Evolutionary conservation across 805 yeast species (phyloP).

Genomic region (Candida ovalis): DNA sequence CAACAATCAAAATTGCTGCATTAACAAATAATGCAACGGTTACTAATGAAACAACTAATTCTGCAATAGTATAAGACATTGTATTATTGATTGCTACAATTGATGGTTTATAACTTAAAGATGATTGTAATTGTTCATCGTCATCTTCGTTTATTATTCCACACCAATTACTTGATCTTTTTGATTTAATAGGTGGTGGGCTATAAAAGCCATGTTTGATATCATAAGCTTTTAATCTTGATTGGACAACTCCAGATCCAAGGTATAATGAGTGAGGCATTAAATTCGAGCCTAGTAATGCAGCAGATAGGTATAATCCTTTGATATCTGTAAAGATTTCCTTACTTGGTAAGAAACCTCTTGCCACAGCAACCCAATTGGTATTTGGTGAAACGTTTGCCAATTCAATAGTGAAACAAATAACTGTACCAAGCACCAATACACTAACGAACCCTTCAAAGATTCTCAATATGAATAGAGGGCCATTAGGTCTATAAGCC

Average conservation of each 20-base stretch:
- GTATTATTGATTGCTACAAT: constrained; percentile 76
- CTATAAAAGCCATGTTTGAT: constrained; percentile 57
- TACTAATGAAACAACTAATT: constrained; percentile 74
- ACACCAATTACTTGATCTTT: constrained; percentile 30
- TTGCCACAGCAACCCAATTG: constrained; percentile 53
- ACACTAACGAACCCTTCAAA: constrained; percentile 80
- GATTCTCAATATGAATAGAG: constrained; percentile 68
- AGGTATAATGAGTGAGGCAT: constrained; percentile 91
- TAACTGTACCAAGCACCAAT: constrained; percentile 75
- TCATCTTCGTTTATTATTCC: constrained; percentile 26
- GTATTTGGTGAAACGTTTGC: constrained; percentile 59
- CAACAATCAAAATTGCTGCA: constrained; percentile 83
- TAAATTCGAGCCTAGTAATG: constrained; percentile 89
- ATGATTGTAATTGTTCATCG: constrained; percentile 5
- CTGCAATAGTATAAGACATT: constrained; percentile 77
- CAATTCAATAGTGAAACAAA: constrained; percentile 79
- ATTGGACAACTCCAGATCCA: constrained; percentile 87
- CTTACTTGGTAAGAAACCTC: constrained; percentile 62
- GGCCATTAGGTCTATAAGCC: constrained; percentile 85
- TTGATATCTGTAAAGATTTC: constrained; percentile 46
- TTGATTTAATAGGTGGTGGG: constrained; percentile 28
- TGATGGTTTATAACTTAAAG: constrained; percentile 57
- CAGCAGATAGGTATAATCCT: constrained; percentile 77
- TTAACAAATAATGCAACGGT: constrained; percentile 91
- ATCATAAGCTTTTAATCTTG: constrained; percentile 78